Conservation (phyloP, 192 early-diverging fungal species). For the Umbelopsis vinacea region DNA sequence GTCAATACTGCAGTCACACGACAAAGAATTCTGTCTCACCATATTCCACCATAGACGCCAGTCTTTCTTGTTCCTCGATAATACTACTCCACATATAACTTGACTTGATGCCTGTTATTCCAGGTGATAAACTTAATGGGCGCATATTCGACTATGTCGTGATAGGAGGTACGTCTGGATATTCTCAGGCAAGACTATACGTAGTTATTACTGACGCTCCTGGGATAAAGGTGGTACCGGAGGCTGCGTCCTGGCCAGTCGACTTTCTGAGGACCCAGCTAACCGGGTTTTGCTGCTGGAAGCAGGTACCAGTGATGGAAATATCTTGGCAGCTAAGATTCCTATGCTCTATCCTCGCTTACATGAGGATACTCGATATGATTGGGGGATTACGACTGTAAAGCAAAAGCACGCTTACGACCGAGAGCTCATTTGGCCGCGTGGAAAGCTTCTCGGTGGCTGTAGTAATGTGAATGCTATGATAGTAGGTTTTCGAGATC, state of each 20-base stretch:
- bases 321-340: neutral
- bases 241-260: conserved; percentile 11
- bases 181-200: neutral
- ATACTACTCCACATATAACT: neutral
- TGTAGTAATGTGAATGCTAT: conserved; percentile 17
- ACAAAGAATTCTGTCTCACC: no score
- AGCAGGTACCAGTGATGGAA: neutral
- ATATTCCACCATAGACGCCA: neutral
- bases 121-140: neutral
- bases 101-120: neutral
- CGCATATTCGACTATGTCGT: neutral
- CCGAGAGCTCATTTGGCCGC: conserved; percentile 15
- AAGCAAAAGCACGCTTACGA: conserved; percentile 17
- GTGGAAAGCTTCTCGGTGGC: conserved; percentile 3
- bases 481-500: neutral
- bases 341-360: conserved; percentile 6
- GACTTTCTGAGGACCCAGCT: conserved; percentile 3
- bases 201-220: neutral
- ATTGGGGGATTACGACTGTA: neutral
- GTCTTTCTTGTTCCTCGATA: neutral
- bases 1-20: no score
- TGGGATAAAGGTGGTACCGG: neutral
- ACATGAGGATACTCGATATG: neutral
- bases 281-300: neutral
- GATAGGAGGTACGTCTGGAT: neutral